Base-by-base conservation (phyloP, 805 yeast species). In the Huiozyma sinensis region DNA sequence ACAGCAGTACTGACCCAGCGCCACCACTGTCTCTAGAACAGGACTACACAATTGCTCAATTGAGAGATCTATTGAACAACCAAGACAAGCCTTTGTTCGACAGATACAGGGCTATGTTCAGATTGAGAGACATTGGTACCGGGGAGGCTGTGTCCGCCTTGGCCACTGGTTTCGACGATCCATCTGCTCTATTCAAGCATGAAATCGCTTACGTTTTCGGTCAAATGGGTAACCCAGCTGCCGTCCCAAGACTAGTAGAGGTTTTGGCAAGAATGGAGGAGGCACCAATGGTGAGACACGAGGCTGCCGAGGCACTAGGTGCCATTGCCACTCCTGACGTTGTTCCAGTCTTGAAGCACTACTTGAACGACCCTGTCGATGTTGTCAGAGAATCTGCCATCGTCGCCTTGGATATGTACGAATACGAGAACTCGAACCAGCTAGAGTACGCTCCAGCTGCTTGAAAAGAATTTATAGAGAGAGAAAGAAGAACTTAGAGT, bases 221-320 rank as follows among this genome's bases (percentile, higher is more conserved):
- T 43, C 99, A 92, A 71, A 72, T 92, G 61, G 84, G 95, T 63
- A 87, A 85, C 65, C 96, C 97, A 28, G 85, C 81, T 33, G 81
- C 94, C 34, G 95, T 92, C 33, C 95, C 97, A 35, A 72, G 90
- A 17, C 75, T 94, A 50, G 74, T 87, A 46, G 80, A 85, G 66
- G 87, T 92, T 3, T 74, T 94, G 55, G 79, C 79, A 54, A 77
- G 85, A 63, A 76, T 72, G 47, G 59, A 66, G 11, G 96, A 92
- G 69, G 97, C 95, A 43, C 95, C 94, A 50, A 92, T 92, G 99
- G 98, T 94, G 32, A 83, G 99, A 69, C 99, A 92, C 63, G 99
- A 92, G 69, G 98, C 97, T 46, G 98, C 97, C 28, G 99, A 92
- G 69, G 98, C 98, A 28, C 73, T 94, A 56, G 98, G 98, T 28